phyloP scores from a whole-genome alignment of 2,329 filamentous ascomycete genomes.

The Ascochyta pisi region DNA sequence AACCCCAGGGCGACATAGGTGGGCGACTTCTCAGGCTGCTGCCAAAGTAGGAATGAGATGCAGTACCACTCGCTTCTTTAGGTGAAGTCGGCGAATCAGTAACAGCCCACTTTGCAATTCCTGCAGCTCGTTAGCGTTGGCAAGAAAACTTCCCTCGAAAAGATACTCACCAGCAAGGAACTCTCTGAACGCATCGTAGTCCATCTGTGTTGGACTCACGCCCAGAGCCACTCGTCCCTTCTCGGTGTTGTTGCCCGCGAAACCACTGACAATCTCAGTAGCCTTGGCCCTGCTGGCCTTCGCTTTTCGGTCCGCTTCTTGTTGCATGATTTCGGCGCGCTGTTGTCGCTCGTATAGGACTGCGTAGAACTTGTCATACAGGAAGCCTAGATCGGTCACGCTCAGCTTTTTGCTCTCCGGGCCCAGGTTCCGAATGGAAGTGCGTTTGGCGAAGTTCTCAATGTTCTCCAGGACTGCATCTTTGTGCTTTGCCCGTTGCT shows the following conservation, averaged over 20 bases:
- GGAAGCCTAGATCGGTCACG: slow-evolving; percentile 81
- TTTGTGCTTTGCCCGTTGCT: slow-evolving; percentile 90
- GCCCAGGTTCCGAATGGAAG: slow-evolving; percentile 92
- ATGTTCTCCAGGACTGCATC: slow-evolving; percentile 93
- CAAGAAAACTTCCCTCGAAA: rapidly evolving
- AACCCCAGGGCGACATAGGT: slow-evolving; percentile 63
- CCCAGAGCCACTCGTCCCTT: slow-evolving; percentile 87
- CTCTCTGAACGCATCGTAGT: slow-evolving; percentile 94
- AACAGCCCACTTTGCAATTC: slow-evolving; percentile 90
- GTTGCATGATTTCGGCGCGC: slow-evolving; percentile 74
- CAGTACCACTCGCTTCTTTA: slow-evolving; percentile 57
- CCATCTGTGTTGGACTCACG: slow-evolving; percentile 90
- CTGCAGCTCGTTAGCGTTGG: slow-evolving; percentile 41
- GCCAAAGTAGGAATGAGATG: slow-evolving; percentile 65
- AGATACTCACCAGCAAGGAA: slow-evolving; percentile 72
- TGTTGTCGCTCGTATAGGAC: slow-evolving; percentile 92
- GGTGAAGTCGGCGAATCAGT: slow-evolving; percentile 78
- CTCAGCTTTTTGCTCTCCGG: slow-evolving; percentile 93
- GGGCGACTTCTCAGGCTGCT: slow-evolving; percentile 50
- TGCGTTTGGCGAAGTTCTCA: slow-evolving; percentile 95
- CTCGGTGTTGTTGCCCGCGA: slow-evolving; percentile 66
- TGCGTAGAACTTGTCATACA: slow-evolving; percentile 94
- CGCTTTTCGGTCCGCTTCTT: slow-evolving; percentile 70
- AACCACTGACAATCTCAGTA: slow-evolving; percentile 57
- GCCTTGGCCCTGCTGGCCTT: slow-evolving; percentile 66